These are phyloP conservation scores for Lecanoromycetidae sp. DNA, from an alignment of 2,329 filamentous ascomycete species.

Conservation along the genomic window DNA sequence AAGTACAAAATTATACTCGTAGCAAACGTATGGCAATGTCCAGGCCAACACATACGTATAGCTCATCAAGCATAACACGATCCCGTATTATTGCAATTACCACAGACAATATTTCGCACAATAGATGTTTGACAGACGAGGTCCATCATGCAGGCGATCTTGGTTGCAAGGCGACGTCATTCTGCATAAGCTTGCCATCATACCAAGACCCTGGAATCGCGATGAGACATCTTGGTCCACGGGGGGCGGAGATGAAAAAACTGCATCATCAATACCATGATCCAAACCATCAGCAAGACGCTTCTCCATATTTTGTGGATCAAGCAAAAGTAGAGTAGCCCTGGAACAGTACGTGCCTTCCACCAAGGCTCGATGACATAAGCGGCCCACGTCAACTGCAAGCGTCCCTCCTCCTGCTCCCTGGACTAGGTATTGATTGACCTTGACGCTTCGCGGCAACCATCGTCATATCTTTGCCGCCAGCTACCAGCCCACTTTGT, in stretches of 20 bases:
- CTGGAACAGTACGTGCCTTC: not conserved
- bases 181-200: not conserved
- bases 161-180: not conserved
- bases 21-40: too few relatives aligned
- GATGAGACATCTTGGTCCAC: too few relatives aligned
- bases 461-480: slow-evolving; percentile 1
- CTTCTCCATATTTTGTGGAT: too few relatives aligned
- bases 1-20: too few relatives aligned
- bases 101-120: not conserved
- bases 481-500: not conserved
- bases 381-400: not conserved
- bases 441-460: not conserved
- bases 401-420: not conserved
- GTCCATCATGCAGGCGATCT: not conserved
- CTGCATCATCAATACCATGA: too few relatives aligned
- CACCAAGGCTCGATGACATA: slow-evolving; percentile 1
- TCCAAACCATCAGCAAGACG: too few relatives aligned
- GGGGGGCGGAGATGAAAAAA: too few relatives aligned
- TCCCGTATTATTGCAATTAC: too few relatives aligned
- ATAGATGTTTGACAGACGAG: not conserved
- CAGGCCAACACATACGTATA: too few relatives aligned
- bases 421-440: not conserved
- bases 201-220: not conserved
- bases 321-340: not conserved
- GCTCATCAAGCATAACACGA: too few relatives aligned